Base-by-base conservation (phyloP, 345 rosid species). In the Rhodamnia rubescens region DNA sequence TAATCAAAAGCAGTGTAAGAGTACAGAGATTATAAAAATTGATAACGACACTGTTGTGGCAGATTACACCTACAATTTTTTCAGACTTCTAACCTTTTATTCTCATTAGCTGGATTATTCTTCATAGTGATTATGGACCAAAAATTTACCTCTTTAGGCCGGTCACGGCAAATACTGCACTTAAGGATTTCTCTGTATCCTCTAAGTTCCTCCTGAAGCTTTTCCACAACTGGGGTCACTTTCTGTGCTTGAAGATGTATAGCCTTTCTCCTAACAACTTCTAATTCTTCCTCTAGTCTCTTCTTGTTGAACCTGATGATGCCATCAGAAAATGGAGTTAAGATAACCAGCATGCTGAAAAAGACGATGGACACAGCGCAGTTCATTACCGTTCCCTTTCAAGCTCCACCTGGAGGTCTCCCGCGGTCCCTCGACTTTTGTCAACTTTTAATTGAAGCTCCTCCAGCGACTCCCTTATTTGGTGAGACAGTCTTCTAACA, bases 111-210 rank as follows among this genome's bases (percentile, higher is more conserved):
- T 24, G 52, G 86, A 42, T 53, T n/a, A 44, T 85, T 11, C 10
- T 20, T 47, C 54, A 64, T 42, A 10, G 32, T 10, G n/a, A 69
- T 22, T 29, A 53, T 85, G 56, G 11, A 22, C 40, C 36, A 56
- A 78, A 83, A 6, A 54, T 22, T 83, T 91, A 94, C 99, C 99
- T 98, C 98, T 91, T 98, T 98, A 50, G 95, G 92, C 85, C 96
- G 91, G 85, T 96, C 97, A 85, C 55, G 92, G 87, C 99, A 98
- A 89, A 95, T 92, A 86, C 94, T 92, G 89, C 99, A 98, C 90
- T 96, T 98, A 50, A 98, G 90, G 83, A 98, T 92, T 87, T 96
- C 99, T 90, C 88, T 93, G 93, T 94, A 98, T 88, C 96, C 99
- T 83, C 88, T 88, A 75, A 94, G 96, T 89, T 98, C 99, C 89